Base-by-base conservation (phyloP, 495 filamentous ascomycete species). In the Cercophora samala region DNA sequence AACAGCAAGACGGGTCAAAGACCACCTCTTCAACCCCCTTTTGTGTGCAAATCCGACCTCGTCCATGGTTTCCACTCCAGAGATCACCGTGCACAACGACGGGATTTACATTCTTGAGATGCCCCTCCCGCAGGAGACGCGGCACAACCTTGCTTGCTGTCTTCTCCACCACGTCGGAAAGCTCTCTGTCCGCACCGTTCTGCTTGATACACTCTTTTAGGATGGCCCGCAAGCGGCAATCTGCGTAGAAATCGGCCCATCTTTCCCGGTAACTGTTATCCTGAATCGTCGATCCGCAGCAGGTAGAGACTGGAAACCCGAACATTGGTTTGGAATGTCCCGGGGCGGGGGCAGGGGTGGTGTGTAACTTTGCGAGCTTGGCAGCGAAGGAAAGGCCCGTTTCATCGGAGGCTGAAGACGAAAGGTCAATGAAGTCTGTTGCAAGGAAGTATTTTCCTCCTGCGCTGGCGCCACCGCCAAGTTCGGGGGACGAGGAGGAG, bases 31-130 rank as follows among this genome's bases (percentile, higher is more conserved):
- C 90, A 0, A 80, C 79, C 5, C 79, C 83, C 5, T 81, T 85
- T n/a, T 81, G 64, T 1, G 71, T 86, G 0, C 81, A 84, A 68
- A 94, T 89, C 58, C 77, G 78, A 1, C 89, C 93, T 5, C 81
- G 70, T n/a, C 86, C 87, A 24, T 87, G 84, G 75, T 98, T 98
- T 1, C 93, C 93, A 72, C 86, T 89, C 93, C 93, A 98, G 52
- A 97, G 71, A 81, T 97, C 94, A 18, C 93, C 93, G 76, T 97
- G 93, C 24, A 96, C 85, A 19, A 96, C 83, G 5, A 94, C 93
- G 0, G 93, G 93, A 6, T 70, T 70, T 23, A 86, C 79, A 59
- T 81, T 85, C 54, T 86, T 87, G 52, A 96, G 70, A 77, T 90
- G 87, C 0, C 74, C 82, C 59, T 90, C 87, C 3, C 87, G 85